phyloP scores from a whole-genome alignment of 495 filamentous ascomycete species.

The Poronia punctata region DNA sequence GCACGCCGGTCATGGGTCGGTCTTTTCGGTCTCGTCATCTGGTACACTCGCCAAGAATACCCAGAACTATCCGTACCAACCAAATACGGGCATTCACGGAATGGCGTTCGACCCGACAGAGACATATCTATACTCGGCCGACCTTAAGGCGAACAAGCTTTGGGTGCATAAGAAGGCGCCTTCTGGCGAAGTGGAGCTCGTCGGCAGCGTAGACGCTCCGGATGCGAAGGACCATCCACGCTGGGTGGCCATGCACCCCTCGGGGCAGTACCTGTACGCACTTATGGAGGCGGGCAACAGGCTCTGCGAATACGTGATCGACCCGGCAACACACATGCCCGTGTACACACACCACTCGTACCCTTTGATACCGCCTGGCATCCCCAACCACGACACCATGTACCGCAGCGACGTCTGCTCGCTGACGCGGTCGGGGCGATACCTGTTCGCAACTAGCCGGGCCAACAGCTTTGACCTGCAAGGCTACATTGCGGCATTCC shows the following conservation, averaged over 20 bases:
- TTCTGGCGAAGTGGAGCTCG: conserved; percentile 55
- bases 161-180: conserved; percentile 73
- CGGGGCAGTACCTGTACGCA: conserved; percentile 69
- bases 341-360: conserved; percentile 73
- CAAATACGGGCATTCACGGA: conserved; percentile 73
- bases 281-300: conserved; percentile 83
- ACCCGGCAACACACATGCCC: conserved; percentile 66
- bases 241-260: conserved; percentile 76
- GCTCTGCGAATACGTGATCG: conserved; percentile 71
- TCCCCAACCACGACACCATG: conserved; percentile 42
- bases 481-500: conserved; percentile 74
- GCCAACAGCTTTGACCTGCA: conserved; percentile 67
- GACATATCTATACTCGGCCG: conserved; percentile 79
- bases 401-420: conserved; percentile 76
- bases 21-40: conserved; percentile 59
- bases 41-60: conserved; percentile 61
- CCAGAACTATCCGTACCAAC: conserved; percentile 71
- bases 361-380: conserved; percentile 68
- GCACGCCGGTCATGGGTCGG: conserved; percentile 69
- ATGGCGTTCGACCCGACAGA: conserved; percentile 84
- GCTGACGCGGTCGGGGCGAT: conserved; percentile 55
- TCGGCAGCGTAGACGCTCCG: conserved; percentile 66
- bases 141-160: conserved; percentile 76
- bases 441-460: conserved; percentile 76
- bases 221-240: conserved; percentile 65